phyloP scores from a whole-genome alignment of 164 flowering plant species.

The Stephania cephalantha region DNA sequence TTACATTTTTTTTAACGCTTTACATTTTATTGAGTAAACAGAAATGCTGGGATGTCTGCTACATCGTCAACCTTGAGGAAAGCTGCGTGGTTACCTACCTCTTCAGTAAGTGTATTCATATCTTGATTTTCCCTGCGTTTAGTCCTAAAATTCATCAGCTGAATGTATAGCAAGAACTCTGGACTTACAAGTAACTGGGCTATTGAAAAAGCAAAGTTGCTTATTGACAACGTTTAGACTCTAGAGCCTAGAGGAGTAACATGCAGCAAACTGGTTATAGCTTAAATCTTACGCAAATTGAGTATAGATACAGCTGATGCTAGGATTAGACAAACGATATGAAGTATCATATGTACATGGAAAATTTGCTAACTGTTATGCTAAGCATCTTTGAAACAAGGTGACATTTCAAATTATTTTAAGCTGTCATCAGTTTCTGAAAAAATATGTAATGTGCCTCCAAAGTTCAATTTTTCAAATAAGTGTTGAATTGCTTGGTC shows the following conservation, averaged over 20 bases:
- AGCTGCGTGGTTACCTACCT: conserved; percentile 70
- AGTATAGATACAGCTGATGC: background rate
- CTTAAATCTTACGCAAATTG: no score
- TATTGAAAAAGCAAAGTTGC: no score
- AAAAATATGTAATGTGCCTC: no score
- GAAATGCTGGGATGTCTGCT: conserved; percentile 35
- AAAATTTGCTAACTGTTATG: no score
- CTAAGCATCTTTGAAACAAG: no score
- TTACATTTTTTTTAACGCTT: background rate
- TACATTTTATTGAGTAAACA: conserved; percentile 11
- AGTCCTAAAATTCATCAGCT: no score
- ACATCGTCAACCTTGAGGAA: conserved; percentile 39
- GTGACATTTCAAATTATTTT: no score
- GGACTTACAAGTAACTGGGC: background rate
- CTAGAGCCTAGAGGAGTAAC: background rate
- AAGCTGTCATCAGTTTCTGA: no score
- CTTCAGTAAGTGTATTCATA: conserved; percentile 44
- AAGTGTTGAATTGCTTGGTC: no score
- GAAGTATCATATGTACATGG: no score
- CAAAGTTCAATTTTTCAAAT: no score
- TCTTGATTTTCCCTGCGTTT: background rate
- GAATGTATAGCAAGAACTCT: background rate
- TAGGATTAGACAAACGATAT: background rate
- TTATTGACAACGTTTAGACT: no score
- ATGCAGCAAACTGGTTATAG: background rate